phyloP scores from a whole-genome alignment of 352 stramenopile species.

The Lagenidium giganteum region DNA sequence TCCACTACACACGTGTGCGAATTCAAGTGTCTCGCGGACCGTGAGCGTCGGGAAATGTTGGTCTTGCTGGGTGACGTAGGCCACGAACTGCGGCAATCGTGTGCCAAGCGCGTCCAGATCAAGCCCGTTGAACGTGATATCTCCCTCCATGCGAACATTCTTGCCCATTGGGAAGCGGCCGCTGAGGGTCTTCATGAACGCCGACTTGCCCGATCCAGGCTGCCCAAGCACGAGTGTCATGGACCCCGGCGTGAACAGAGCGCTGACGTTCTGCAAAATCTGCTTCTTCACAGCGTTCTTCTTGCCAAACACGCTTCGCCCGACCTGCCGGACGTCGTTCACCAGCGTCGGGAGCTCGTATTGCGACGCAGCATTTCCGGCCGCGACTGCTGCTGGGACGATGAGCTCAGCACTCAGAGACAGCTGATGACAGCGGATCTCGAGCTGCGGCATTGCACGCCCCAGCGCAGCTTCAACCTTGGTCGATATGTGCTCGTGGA shows the following conservation, averaged over 20 bases:
- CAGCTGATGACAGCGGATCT: no score
- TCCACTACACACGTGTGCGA: no score
- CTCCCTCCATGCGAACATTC: constrained; percentile 19
- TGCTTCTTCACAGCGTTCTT: constrained; percentile 18
- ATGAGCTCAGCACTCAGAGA: no score
- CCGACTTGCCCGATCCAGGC: constrained; percentile 30
- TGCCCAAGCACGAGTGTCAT: constrained; percentile 42
- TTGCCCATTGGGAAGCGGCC: constrained; percentile 22
- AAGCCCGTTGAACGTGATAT: constrained; percentile 32
- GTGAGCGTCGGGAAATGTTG: constrained; percentile 28
- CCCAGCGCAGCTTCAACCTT: no score
- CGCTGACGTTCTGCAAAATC: constrained; percentile 28
- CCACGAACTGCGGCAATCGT: constrained; percentile 23
- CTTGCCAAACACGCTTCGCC: constrained; percentile 9
- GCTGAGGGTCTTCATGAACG: constrained; percentile 33
- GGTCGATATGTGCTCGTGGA: no score
- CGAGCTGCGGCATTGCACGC: no score
- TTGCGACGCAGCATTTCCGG: no score
- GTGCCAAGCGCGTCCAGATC: constrained; percentile 9
- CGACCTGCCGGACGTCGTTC: constrained; percentile 16
- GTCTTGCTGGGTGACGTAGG: constrained; percentile 31
- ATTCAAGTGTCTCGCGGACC: no score
- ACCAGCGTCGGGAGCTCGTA: constrained; percentile 21
- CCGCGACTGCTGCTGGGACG: no score
- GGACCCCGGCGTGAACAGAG: constrained; percentile 22